These are phyloP conservation scores for Thalia dealbata DNA, from an alignment of 176 grass and related monocot genomes.

Conservation along the genomic window DNA sequence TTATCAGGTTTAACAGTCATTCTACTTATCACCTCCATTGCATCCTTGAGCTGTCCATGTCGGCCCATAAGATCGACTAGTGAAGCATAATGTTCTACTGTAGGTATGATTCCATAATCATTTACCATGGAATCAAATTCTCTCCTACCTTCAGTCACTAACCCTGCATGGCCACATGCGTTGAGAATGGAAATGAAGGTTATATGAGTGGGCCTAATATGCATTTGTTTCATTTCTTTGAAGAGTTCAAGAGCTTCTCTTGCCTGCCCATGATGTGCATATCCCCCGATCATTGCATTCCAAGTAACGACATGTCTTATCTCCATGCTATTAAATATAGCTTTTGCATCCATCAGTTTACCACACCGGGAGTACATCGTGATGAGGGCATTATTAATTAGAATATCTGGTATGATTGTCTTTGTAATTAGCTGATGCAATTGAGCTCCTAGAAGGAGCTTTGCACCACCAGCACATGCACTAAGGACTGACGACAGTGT, in stretches of 20 bases:
- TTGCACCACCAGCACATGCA: slow-evolving; percentile 52
- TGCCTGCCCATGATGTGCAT: slow-evolving; percentile 46
- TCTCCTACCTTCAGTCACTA: slow-evolving; percentile 48
- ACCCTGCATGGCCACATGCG: slow-evolving; percentile 56
- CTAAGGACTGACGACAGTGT: slow-evolving; percentile 64
- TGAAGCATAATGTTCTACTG: slow-evolving; percentile 61
- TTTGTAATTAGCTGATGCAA: slow-evolving; percentile 66
- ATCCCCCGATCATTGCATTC: slow-evolving; percentile 60
- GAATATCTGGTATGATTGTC: slow-evolving; percentile 44
- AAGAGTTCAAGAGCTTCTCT: slow-evolving; percentile 49
- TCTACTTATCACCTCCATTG: not conserved
- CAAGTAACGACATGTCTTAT: slow-evolving; percentile 50
- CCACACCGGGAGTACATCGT: slow-evolving; percentile 81
- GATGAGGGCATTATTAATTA: slow-evolving; percentile 52
- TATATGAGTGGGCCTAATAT: slow-evolving; percentile 39
- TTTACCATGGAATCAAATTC: slow-evolving; percentile 55
- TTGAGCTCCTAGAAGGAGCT: slow-evolving; percentile 40
- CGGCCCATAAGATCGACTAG: slow-evolving; percentile 59
- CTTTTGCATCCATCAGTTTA: slow-evolving; percentile 32
- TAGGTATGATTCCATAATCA: slow-evolving; percentile 44
- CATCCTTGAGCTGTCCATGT: slow-evolving; percentile 33
- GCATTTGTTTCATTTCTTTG: slow-evolving; percentile 41
- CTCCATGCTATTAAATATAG: slow-evolving; percentile 48
- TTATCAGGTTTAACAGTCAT: not conserved
- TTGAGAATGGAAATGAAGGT: slow-evolving; percentile 61